Conservation (phyloP, 331 rosid genomes). For the Quercus tomentella region DNA sequence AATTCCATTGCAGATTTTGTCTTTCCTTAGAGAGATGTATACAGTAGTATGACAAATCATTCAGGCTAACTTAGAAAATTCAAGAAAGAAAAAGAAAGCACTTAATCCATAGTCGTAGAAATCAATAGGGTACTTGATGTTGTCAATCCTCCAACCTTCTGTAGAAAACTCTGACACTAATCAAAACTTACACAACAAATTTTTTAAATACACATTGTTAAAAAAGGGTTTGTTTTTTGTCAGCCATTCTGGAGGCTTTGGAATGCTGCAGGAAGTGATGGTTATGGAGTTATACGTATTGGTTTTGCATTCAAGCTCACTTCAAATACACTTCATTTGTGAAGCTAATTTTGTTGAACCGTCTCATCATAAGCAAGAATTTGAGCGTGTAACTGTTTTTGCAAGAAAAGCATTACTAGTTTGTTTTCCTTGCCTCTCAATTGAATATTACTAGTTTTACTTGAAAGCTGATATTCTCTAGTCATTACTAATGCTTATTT, state of each 20-base stretch:
- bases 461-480: not conserved
- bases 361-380: slow-evolving; percentile 74
- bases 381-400: slow-evolving; percentile 61
- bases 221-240: slow-evolving; percentile 14
- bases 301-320: slow-evolving; percentile 7
- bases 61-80: slow-evolving; percentile 8
- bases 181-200: slow-evolving; percentile 26
- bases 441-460: not conserved
- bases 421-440: too few species aligned
- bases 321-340: slow-evolving; percentile 15
- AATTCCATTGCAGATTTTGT: slow-evolving; percentile 6
- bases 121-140: slow-evolving; percentile 27
- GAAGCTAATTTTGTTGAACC: slow-evolving; percentile 97
- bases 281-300: slow-evolving; percentile 90
- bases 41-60: not conserved
- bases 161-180: slow-evolving; percentile 35
- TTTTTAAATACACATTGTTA: slow-evolving; percentile 23
- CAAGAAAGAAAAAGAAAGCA: not conserved
- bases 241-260: slow-evolving; percentile 99
- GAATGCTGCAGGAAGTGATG: slow-evolving; percentile 95
- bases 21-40: slow-evolving; percentile 16
- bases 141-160: slow-evolving; percentile 31
- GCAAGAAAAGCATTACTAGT: slow-evolving; percentile 58
- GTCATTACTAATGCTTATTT: not conserved
- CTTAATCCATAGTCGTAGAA: slow-evolving; percentile 24